Evolutionary conservation across 1,284 basidiomycete species (phyloP), one percentile per base, ranked within the genome.

Genomic region (Moesziomyces antarcticus): DNA sequence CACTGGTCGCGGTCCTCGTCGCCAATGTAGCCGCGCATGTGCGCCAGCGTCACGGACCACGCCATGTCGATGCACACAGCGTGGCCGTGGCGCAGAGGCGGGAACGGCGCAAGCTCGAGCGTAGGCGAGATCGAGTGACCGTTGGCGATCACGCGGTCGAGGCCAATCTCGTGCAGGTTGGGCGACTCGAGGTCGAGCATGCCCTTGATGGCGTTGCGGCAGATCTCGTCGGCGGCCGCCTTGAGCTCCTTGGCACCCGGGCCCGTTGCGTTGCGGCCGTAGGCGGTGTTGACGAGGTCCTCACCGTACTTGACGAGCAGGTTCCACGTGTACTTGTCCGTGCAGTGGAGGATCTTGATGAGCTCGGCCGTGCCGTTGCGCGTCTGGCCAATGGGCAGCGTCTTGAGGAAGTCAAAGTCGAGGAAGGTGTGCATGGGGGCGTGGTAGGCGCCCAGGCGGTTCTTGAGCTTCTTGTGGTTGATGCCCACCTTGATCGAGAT

Each of bases 141-240:
- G 75, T 84, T 85, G 49, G 86, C 86, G 60, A 86, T 86, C 47
- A 86, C 85, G 59, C 86, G 84, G 82, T 86, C 86, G n/a, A 86
- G 81, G 46, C 84, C 84, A 51, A 86, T 85, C 76, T 86, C 85
- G 83, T 86, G 86, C 61, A 86, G 73, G 82, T 86, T 86, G 57
- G 84, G 84, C 33, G 85, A 82, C 80, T 86, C 86, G 60, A 86
- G 85, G 80, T 85, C 84, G 48, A 86, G 81, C 86, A 86, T 86
- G 58, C 84, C 82, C 78, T 85, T 83, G 79, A 86, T 86, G 55
- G 85, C 85, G 46, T 83, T 73, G 60, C 85, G 78, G 80, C 85
- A 86, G 64, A 86, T 85, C 24, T 50, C 56, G 67, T 84, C 78
- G 33, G 84, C 82, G 53, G 77, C 82, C 51, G 82, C 72, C 55